Conservation (phyloP, 768 basidiomycete genomes). For the Suillus bovinus region DNA sequence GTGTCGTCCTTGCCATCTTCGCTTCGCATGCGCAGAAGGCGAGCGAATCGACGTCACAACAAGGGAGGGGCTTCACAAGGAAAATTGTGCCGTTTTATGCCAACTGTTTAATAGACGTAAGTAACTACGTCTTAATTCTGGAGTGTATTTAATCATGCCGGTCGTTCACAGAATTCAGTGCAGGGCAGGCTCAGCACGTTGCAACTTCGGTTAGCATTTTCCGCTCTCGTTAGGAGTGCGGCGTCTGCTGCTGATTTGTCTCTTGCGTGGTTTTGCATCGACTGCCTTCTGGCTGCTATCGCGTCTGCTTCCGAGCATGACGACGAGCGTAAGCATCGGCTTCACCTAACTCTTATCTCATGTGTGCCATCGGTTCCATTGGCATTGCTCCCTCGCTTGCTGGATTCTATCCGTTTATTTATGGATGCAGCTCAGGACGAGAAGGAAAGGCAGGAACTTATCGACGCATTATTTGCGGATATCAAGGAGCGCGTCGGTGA, state of each 20-base stretch:
- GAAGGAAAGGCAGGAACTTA: constrained; percentile 43
- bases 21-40: constrained; percentile 52
- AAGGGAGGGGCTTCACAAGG: constrained; percentile 44
- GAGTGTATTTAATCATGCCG: constrained; percentile 6
- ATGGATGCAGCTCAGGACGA: constrained; percentile 34
- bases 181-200: constrained; percentile 58
- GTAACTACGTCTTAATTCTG: constrained; percentile 13
- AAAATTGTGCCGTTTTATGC: constrained; percentile 76
- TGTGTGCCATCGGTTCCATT: constrained; percentile 63
- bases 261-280: constrained; percentile 72
- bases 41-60: constrained; percentile 11
- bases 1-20: constrained; percentile 76
- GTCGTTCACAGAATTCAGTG: constrained; percentile 53
- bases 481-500: constrained; percentile 67
- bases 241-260: constrained; percentile 40
- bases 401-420: constrained; percentile 47
- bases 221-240: constrained; percentile 68
- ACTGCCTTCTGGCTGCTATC: constrained; percentile 47
- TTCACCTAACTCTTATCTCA: constrained; percentile 67
- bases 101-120: constrained; percentile 67
- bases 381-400: constrained; percentile 50
- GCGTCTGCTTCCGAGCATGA: constrained; percentile 15
- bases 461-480: constrained; percentile 60
- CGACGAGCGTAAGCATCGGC: constrained; percentile 43
- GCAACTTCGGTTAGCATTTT: constrained; percentile 74